These are phyloP conservation scores for Phialophora expanda DNA, from an alignment of 2,329 filamentous ascomycete species.

Conservation along the genomic window DNA sequence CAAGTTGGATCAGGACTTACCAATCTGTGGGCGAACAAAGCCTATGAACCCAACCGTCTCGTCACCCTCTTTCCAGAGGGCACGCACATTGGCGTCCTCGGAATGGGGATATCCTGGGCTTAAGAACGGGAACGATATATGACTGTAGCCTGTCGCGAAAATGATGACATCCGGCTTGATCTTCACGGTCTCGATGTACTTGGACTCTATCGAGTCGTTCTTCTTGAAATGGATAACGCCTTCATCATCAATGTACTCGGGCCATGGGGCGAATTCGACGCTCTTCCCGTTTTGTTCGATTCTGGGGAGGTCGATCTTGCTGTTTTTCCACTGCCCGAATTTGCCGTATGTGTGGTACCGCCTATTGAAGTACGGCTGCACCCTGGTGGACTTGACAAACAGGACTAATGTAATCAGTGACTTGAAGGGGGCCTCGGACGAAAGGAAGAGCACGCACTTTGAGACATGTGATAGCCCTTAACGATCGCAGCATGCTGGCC, in stretches of 20 bases:
- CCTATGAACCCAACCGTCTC: constrained; percentile 23
- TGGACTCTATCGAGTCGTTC: constrained; percentile 16
- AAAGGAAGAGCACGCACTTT: background rate
- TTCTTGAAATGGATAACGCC: constrained; percentile 21
- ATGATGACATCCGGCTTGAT: constrained; percentile 20
- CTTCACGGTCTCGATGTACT: constrained; percentile 13
- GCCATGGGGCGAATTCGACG: constrained; percentile 20
- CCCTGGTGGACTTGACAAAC: constrained; percentile 23
- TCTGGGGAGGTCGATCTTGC: constrained; percentile 12
- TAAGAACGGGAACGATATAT: constrained; percentile 18
- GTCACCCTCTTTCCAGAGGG: constrained; percentile 18
- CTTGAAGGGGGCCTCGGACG: background rate
- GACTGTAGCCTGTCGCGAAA: constrained; percentile 17
- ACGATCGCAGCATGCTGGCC: constrained; percentile 17
- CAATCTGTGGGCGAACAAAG: constrained; percentile 18
- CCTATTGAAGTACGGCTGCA: constrained; percentile 14
- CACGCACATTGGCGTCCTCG: constrained; percentile 17
- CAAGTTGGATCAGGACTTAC: constrained; percentile 1
- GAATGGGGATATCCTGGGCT: constrained; percentile 12
- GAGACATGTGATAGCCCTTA: constrained; percentile 18
- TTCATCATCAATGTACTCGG: constrained; percentile 21
- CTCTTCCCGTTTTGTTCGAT: constrained; percentile 12
- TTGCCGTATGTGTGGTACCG: constrained; percentile 11
- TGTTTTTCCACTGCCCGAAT: constrained; percentile 6
- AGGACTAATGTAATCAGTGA: constrained; percentile 1